Evolutionary conservation across 1,284 basidiomycete species (phyloP), one percentile per base, ranked within the genome.

Genomic region (Leccinum cinnamomeum): DNA sequence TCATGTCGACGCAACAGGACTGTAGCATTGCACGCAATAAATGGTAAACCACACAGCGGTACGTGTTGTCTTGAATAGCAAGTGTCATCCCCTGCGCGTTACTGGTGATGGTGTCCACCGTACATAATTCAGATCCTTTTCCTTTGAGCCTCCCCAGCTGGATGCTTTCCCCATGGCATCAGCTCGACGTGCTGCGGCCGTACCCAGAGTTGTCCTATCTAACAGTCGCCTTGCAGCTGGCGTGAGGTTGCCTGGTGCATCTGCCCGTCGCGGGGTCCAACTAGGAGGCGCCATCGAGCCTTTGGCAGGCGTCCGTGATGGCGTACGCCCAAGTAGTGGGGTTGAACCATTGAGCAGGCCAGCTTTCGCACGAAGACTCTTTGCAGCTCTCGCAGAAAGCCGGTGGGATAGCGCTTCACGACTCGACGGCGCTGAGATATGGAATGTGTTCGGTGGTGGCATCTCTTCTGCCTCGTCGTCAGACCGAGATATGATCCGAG

Each of bases 71-170:
- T 10, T 18, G 11, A 18, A 46, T 46, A 46, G 18, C 18, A n/a
- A 14, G 20, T 58, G 14, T 74, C 57, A 71, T 41, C 61, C 55
- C 56, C 61, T 63, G 33, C 72, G 73, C 18, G 71, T 58, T 46
- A 67, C 64, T 3, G 91, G 91, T 57, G 90, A 93, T 5, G 92
- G 92, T 53, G 92, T 94, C 92, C 92, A 94, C 69, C 89, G 78
- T 53, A 90, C 82, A 50, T 79, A 80, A 64, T 83, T 84, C 55
- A 90, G 70, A 68, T 90, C 88, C 66, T 80, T 83, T 64, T 86
- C 84, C 69, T 81, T 82, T 46, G 73, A 72, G 64, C 78, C 76
- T 62, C 84, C 82, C 90, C 90, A 91, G 2, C 83, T 80, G 2
- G 85, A 79, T 14, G 77, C 76, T 65, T 78, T 80, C 50, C 85